Conservation (phyloP, 768 basidiomycete species). For the Hirschioporus abietinus region DNA sequence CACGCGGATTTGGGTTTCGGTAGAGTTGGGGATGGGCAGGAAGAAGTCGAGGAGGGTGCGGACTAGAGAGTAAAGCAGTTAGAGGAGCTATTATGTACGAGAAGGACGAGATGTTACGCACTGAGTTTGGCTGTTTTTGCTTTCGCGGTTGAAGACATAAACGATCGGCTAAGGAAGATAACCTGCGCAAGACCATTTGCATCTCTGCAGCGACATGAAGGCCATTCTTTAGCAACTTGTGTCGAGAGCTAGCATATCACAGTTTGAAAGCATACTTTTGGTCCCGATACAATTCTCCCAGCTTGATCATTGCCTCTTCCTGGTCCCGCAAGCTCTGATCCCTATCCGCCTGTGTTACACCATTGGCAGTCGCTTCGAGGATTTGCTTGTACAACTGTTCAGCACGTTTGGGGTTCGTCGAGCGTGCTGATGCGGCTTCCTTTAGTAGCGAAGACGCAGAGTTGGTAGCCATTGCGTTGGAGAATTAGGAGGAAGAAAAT, state of each 20-base stretch:
- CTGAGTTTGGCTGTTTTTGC: conserved; percentile 97
- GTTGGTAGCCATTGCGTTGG: conserved; percentile 15
- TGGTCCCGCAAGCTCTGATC: conserved; percentile 70
- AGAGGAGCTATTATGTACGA: not conserved
- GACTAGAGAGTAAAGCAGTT: conserved; percentile 41
- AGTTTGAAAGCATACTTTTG: conserved; percentile 46
- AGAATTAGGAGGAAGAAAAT: not conserved
- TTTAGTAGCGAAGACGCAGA: conserved; percentile 36
- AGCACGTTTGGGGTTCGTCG: conserved; percentile 52
- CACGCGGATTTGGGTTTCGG: conserved; percentile 75
- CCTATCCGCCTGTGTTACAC: conserved; percentile 27
- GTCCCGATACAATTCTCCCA: conserved; percentile 84
- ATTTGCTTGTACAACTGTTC: conserved; percentile 75
- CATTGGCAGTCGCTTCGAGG: conserved; percentile 34
- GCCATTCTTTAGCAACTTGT: conserved; percentile 1
- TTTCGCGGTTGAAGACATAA: conserved; percentile 94
- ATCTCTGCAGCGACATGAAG: conserved; percentile 46
- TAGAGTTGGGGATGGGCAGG: conserved; percentile 66
- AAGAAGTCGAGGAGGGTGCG: conserved; percentile 93
- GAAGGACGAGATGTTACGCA: conserved; percentile 30
- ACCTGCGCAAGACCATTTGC: conserved; percentile 80
- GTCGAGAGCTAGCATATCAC: not conserved
- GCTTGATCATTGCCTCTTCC: conserved; percentile 77
- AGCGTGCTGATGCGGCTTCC: conserved; percentile 47
- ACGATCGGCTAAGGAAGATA: conserved; percentile 71